Base-by-base conservation (phyloP, 345 rosid species). In the Syzygium jambos region DNA sequence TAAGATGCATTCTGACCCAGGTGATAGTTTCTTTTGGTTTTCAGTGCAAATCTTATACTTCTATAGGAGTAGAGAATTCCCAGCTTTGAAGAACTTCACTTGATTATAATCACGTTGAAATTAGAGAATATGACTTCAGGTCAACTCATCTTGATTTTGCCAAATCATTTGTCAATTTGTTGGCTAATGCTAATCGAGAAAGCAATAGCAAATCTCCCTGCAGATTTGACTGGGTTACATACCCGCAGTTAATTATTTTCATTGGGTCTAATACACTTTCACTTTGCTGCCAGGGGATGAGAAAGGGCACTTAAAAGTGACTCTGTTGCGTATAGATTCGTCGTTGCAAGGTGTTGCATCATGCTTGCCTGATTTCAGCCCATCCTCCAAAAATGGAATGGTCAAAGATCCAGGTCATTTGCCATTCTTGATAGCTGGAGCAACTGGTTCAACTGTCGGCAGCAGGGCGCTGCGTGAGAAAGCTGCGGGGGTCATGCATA, bases 281-380 rank as follows among this genome's bases (percentile, higher is more conserved):
- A 15, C 22, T 29, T 53, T 59, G 13, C 34, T 88, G 87, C 89
- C 99, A 98, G 99, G 99, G 88, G 94, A 92, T 77, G 99, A 98
- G 94, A 98, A 98, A 93, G 96, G 94, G 89, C 98, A 95, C 95
- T 92, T 98, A 93, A 98, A 98, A 92, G 98, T 95, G 94, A 96
- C 99, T 86, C 98, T 98, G 92, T 86, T 98, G 93, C 99, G 99
- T 86, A 96, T 98, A 90, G 95, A 96, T 92, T 96, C 99, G 30
- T 93, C 98, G 84, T 85, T 98, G 98, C 99, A 94, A 94, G 99
- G 99, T 90, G 98, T 95, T 93, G 93, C 95, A 88, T 98, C 98
- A 87, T 98, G 99, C 95, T 94, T 98, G 92, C 99, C 99, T 92
- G 98, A 98, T 94, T 98, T 98, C 93, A 94, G 91, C 89, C 98